These are phyloP conservation scores for Anisodus acutangulus DNA, from an alignment of 257 asterid genomes.

Conservation along the genomic window DNA sequence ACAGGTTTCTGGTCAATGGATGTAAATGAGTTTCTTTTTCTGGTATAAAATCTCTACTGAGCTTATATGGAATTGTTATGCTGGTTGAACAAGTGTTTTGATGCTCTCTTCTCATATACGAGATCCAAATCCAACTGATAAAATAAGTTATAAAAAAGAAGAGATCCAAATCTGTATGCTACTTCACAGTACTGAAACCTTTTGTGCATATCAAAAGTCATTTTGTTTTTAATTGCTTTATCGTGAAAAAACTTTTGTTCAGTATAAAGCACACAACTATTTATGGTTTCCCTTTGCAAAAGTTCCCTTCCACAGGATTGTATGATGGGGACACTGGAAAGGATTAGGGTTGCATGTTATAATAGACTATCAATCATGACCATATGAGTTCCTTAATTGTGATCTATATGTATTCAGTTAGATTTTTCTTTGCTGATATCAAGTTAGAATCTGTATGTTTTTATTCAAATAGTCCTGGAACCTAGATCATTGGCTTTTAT, in stretches of 20 bases:
- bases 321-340: neutral
- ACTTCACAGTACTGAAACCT: neutral
- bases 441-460: neutral
- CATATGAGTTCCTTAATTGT: neutral
- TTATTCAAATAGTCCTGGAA: neutral
- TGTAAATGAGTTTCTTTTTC: slow-evolving; percentile 15
- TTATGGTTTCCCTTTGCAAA: neutral
- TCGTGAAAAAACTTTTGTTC: neutral
- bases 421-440: neutral
- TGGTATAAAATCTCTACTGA: neutral
- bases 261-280: neutral
- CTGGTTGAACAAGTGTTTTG: neutral
- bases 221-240: neutral
- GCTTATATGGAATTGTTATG: slow-evolving; percentile 15
- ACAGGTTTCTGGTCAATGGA: neutral
- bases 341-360: neutral
- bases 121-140: neutral
- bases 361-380: neutral
- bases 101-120: neutral
- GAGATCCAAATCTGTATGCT: neutral
- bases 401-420: neutral
- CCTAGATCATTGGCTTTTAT: slow-evolving; percentile 1
- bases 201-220: neutral
- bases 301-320: neutral
- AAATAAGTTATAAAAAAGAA: neutral